Evolutionary conservation across 1,284 basidiomycete species (phyloP), one percentile per base, ranked within the genome.

Genomic region (Trichosporon coremiiforme): DNA sequence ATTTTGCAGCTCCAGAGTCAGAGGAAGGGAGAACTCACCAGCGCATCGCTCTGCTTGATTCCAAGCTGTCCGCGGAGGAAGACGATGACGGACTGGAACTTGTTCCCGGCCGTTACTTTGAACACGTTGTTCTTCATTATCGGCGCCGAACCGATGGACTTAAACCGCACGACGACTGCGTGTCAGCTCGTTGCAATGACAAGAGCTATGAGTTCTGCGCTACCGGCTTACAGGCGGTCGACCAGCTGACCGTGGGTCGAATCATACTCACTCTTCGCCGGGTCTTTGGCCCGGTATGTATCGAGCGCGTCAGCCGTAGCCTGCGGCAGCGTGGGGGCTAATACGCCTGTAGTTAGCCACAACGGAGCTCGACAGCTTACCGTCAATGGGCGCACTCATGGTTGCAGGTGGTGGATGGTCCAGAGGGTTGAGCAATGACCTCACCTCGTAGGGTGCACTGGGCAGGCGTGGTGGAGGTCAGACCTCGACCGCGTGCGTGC

Each of bases 101-200:
- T 88, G 83, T 98, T 96, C 64, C 91, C 91, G 4, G 95, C 92
- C 0, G 94, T 95, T 76, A 98, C 96, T 86, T 96, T 96, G 88
- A 95, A 98, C 80, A 96, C 92, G 85, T 98, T 98, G 85, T 96
- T 92, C 85, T 92, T 96, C 95, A 98, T 97, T 77, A 98, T 95
- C 0, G 96, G 96, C 0, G 95, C 95, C 75, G 95, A 95, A 57
- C 96, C 96, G n/a, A 97, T 94, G 0, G 95, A 95, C 81, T 97
- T 98, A 89, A 98, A 99, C 50, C 94, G 90, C 9, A 99, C 94
- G 69, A 98, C 91, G 68, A 98, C 95, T 98, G 80, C 13, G 25
- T 20, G 38, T 64, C 36, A 64, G 38, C 36, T 45, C 25, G 25
- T 25, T 25, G 25, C 25, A 25, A 25, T 2, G 25, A 25, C 25